phyloP scores from a whole-genome alignment of 2,329 filamentous ascomycete genomes.

The Fusarium longipes region DNA sequence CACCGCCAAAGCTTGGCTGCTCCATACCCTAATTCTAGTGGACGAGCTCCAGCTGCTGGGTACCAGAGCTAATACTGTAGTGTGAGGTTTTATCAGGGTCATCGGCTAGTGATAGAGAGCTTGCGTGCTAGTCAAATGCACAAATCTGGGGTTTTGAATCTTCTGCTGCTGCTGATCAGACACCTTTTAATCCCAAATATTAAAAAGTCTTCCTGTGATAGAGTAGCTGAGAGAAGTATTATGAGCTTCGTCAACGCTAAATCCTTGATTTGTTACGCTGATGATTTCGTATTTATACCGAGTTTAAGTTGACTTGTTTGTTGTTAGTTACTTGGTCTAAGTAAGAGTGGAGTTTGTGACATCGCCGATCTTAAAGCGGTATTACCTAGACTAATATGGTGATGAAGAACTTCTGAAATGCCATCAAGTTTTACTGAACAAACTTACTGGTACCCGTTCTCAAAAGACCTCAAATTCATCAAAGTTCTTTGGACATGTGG shows the following conservation, averaged over 20 bases:
- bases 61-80: conserved; percentile 4
- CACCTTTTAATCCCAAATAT: neutral
- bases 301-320: neutral
- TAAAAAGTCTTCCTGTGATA: too few relatives aligned
- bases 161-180: neutral
- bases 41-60: conserved; percentile 8
- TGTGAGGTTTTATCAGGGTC: neutral
- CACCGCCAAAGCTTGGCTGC: conserved; percentile 10
- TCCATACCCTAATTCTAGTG: conserved; percentile 5
- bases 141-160: conserved; percentile 4
- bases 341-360: neutral
- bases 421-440: too few relatives aligned
- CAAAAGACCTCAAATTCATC: neutral
- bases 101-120: conserved; percentile 14
- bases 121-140: conserved; percentile 6
- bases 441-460: too few relatives aligned
- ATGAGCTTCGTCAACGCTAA: too few relatives aligned
- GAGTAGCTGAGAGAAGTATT: too few relatives aligned
- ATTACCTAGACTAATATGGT: neutral
- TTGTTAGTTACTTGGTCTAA: neutral
- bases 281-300: neutral
- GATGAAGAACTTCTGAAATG: neutral
- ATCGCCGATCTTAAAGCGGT: conserved; percentile 1
- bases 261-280: neutral
- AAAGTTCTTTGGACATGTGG: neutral